A percentile compares a stretch with the other conserved stretches of the same genome.
phyloP scores from a whole-genome alignment of 176 grass and related monocot genomes.

The Juncus inflexus region DNA sequence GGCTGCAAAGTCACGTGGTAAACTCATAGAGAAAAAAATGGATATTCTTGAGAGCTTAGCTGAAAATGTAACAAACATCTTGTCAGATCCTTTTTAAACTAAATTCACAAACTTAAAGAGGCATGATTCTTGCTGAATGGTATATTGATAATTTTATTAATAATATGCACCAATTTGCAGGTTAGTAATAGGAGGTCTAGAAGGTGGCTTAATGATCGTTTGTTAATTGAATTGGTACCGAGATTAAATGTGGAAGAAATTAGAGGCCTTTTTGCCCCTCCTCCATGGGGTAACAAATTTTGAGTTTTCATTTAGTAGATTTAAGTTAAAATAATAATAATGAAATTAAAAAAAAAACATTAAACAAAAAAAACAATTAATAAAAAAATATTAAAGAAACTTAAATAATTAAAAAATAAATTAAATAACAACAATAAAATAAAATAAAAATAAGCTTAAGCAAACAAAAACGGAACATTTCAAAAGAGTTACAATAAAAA shows the following conservation, averaged over 20 bases:
- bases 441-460: too few relatives aligned
- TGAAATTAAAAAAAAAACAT: too few relatives aligned
- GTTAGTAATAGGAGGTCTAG: constrained; percentile 81
- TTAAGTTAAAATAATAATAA: neutral
- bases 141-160: neutral
- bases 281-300: constrained; percentile 64
- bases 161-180: constrained; percentile 31
- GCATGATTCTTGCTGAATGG: neutral
- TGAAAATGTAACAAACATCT: constrained; percentile 33
- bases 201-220: constrained; percentile 81
- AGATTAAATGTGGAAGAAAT: constrained; percentile 89
- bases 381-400: too few relatives aligned
- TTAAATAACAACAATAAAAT: too few relatives aligned
- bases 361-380: too few relatives aligned
- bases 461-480: neutral
- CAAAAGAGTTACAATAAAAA: neutral
- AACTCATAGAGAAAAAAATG: constrained; percentile 81
- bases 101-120: neutral
- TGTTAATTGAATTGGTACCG: constrained; percentile 80
- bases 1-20: constrained; percentile 41
- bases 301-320: neutral
- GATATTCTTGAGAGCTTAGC: constrained; percentile 75
- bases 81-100: neutral
- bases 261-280: constrained; percentile 90
- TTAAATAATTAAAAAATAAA: too few relatives aligned